These are phyloP conservation scores for Pulicaria dysenterica DNA, from an alignment of 129 eudicot species.

Conservation along the genomic window DNA sequence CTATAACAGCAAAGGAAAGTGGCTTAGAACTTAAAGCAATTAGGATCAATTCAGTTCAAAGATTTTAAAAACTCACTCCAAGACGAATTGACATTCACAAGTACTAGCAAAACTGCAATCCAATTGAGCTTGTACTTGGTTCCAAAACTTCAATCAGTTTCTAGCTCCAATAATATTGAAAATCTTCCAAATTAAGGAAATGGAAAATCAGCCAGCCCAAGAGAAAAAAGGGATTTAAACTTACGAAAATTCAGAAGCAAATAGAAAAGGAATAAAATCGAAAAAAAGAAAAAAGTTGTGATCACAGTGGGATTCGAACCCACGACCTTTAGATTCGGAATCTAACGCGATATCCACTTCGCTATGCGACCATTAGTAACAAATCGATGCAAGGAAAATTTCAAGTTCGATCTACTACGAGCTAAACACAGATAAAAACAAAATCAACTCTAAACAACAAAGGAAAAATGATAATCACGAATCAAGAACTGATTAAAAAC, in stretches of 20 bases:
- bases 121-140: too few species aligned
- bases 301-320: constrained; percentile 81
- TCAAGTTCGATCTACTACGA: background rate
- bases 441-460: background rate
- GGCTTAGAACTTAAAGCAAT: too few species aligned
- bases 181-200: too few species aligned
- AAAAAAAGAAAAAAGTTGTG: background rate
- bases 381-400: background rate
- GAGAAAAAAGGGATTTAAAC: background rate
- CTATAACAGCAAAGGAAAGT: too few species aligned
- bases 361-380: constrained; percentile 55
- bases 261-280: background rate
- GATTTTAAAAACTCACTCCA: too few species aligned
- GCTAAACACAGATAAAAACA: background rate
- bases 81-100: too few species aligned
- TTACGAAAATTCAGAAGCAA: background rate
- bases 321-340: constrained; percentile 90
- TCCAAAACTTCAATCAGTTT: too few species aligned
- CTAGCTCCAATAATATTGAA: too few species aligned
- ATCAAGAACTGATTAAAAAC: constrained; percentile 8
- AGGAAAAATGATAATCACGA: background rate
- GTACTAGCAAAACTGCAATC: too few species aligned
- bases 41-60: too few species aligned
- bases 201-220: too few species aligned
- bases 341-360: constrained; percentile 85